Percentiles rank a stretch among this genome's conserved stretches.
Conservation (phyloP, 139 green algal genomes). For the Penium margaritaceum region DNA sequence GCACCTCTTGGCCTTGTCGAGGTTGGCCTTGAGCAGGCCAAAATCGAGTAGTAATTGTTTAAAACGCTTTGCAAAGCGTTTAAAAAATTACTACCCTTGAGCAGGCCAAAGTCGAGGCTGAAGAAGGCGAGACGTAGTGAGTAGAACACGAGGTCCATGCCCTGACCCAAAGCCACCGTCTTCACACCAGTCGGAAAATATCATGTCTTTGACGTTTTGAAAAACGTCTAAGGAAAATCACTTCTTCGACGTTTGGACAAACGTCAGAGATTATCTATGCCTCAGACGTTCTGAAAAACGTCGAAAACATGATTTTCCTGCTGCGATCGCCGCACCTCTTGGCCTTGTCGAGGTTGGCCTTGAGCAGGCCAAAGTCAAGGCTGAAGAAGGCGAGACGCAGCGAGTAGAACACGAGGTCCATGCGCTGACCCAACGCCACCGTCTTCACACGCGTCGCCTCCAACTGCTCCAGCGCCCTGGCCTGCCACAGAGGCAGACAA, state of each 20-base stretch:
- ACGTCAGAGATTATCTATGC: no score
- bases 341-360: slow-evolving; percentile 34
- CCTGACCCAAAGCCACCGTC: slow-evolving; percentile 80
- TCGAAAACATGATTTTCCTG: no score
- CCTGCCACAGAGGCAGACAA: no score
- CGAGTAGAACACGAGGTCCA: slow-evolving; percentile 85
- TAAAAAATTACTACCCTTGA: no score
- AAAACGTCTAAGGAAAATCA: no score
- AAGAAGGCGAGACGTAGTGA: slow-evolving; percentile 74
- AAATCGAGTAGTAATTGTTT: no score
- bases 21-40: slow-evolving; percentile 15
- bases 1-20: slow-evolving; percentile 46
- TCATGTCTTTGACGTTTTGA: no score
- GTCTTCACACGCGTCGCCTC: slow-evolving; percentile 63
- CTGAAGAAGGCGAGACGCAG: slow-evolving; percentile 74
- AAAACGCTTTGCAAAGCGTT: no score
- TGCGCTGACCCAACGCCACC: slow-evolving; percentile 74
- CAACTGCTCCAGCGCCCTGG: slow-evolving; percentile 68
- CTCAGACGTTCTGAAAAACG: no score
- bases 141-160: slow-evolving; percentile 89
- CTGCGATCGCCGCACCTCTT: no score
- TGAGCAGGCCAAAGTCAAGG: slow-evolving; percentile 54
- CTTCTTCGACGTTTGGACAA: no score
- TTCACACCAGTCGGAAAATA: no score
- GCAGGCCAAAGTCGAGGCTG: slow-evolving; percentile 63